A percentile compares a stretch with the other conserved stretches of the same genome.
These are phyloP conservation scores for Pyricularia pennisetigena DNA, from an alignment of 2,329 filamentous ascomycete species.

Conservation along the genomic window DNA sequence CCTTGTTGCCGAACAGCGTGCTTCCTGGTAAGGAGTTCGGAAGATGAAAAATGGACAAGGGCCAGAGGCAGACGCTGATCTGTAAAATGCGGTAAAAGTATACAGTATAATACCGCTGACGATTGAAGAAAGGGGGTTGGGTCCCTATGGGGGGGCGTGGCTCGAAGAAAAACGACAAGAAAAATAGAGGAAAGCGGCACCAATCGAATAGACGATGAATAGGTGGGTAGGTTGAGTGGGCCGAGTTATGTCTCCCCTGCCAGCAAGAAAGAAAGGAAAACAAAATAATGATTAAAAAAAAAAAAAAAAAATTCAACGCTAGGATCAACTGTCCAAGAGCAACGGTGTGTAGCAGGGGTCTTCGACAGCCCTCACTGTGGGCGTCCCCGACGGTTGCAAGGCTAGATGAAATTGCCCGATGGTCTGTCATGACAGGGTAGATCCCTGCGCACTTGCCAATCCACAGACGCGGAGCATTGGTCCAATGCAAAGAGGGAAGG, in stretches of 20 bases:
- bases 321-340: background rate
- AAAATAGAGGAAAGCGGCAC: background rate
- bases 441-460: constrained; percentile 21
- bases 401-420: constrained; percentile 35
- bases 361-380: constrained; percentile 9
- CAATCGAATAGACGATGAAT: background rate
- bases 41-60: background rate
- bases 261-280: background rate
- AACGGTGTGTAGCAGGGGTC: constrained; percentile 12
- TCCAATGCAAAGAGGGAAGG: background rate
- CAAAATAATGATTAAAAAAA: background rate
- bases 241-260: background rate
- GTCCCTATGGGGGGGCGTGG: background rate
- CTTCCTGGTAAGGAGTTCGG: background rate
- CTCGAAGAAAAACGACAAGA: background rate
- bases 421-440: constrained; percentile 19
- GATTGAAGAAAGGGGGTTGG: background rate
- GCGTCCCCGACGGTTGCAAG: constrained; percentile 20
- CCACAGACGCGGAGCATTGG: constrained; percentile 14
- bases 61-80: background rate
- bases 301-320: background rate
- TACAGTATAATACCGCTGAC: background rate
- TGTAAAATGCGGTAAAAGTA: background rate
- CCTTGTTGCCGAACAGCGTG: background rate
- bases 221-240: background rate